Conservation (phyloP, 257 asterid species). For the Capsicum chinense region DNA sequence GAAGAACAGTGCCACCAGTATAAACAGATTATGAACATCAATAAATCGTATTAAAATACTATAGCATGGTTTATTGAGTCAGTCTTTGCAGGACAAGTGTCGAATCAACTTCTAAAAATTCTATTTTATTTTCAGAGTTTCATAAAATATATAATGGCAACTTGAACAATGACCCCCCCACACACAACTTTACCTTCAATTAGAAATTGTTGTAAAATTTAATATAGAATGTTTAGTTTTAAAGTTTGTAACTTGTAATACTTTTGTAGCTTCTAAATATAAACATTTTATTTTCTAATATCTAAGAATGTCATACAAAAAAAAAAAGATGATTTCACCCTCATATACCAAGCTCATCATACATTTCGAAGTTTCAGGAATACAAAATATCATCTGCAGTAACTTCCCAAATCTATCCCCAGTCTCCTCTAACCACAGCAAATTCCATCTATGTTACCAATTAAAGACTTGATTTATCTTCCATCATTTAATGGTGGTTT, state of each 20-base stretch:
- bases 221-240: not conserved
- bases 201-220: not conserved
- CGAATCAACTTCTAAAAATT: not conserved
- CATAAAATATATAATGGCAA: not conserved
- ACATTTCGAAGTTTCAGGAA: not conserved
- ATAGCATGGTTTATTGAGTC: constrained; percentile 3
- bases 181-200: not conserved
- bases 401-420: constrained; percentile 4
- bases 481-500: not conserved
- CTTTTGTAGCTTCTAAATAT: not conserved
- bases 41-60: not conserved
- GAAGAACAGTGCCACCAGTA: not conserved
- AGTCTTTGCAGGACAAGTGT: not conserved
- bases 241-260: not conserved
- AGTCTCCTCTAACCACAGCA: not conserved
- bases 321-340: not conserved
- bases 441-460: not conserved
- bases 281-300: not conserved
- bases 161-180: not conserved
- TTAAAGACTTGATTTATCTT: not conserved
- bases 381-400: not conserved
- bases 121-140: not conserved
- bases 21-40: not conserved
- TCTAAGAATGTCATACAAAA: not conserved
- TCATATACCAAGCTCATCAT: not conserved